Percentiles rank a stretch among this genome's conserved stretches.
Conservation (phyloP, 495 filamentous ascomycete species). For the Neurospora discreta region DNA sequence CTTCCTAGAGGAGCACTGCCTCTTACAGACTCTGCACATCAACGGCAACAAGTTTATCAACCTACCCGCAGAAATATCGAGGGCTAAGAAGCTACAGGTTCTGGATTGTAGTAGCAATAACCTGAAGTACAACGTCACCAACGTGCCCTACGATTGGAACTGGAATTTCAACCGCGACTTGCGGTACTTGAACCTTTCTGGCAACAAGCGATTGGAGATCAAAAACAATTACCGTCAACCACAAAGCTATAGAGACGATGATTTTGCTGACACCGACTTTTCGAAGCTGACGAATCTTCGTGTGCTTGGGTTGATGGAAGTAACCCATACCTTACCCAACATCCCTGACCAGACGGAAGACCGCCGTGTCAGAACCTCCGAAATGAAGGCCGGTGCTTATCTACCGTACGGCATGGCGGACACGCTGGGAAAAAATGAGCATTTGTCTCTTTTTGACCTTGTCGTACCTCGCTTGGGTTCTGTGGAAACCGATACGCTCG, state of each 20-base stretch:
- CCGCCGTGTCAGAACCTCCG: slow-evolving; percentile 89
- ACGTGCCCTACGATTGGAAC: slow-evolving; percentile 99
- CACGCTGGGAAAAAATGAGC: slow-evolving; percentile 83
- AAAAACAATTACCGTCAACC: slow-evolving; percentile 33
- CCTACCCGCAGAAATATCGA: slow-evolving; percentile 87
- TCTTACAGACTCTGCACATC: slow-evolving; percentile 83
- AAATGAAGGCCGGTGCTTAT: slow-evolving; percentile 63
- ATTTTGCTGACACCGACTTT: slow-evolving; percentile 75
- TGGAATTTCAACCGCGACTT: slow-evolving; percentile 97
- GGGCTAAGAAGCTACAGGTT: slow-evolving; percentile 77
- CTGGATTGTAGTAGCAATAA: slow-evolving; percentile 91
- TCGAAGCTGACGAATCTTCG: slow-evolving; percentile 74
- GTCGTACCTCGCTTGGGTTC: slow-evolving; percentile 87
- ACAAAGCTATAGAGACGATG: slow-evolving; percentile 46
- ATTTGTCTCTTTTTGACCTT: slow-evolving; percentile 95
- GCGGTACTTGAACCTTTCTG: slow-evolving; percentile 91
- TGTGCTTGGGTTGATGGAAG: slow-evolving; percentile 92
- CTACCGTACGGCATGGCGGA: slow-evolving; percentile 98
- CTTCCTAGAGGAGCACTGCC: slow-evolving; percentile 65
- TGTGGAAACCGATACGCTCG: slow-evolving; percentile 77
- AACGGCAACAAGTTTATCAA: slow-evolving; percentile 97
- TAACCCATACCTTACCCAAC: slow-evolving; percentile 76
- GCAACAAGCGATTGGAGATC: slow-evolving; percentile 95
- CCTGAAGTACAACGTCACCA: slow-evolving; percentile 98
- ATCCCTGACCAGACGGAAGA: slow-evolving; percentile 94